Evolutionary conservation across 2,329 filamentous ascomycete genomes (phyloP), one percentile per base, ranked within the genome.

Genomic region (Emmonsiellopsis sp.): DNA sequence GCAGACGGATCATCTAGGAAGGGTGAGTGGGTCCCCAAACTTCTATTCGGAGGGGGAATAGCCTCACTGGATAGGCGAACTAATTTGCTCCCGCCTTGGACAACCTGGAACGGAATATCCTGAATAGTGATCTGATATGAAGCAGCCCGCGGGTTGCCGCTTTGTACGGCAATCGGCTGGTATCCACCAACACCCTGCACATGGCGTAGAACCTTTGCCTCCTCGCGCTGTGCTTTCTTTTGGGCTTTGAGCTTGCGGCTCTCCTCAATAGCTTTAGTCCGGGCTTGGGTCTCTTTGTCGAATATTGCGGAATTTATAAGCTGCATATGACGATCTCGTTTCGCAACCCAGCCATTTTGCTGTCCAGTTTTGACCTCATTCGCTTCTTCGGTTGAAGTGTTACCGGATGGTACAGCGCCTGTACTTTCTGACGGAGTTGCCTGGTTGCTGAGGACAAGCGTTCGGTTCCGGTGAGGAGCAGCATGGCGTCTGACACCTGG

Each of bases 231-330:
- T 26, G 75, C 67, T 63, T 80, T 85, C 67, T 89, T 85, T 44
- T 67, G 64, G 20, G 63, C 62, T 53, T 67, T 72, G 5, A 65
- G 55, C 53, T 65, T 71, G 38, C 80, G 76, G 1, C 83, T 87
- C 62, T 87, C 80, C 59, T 89, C 85, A 43, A 91, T 86, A 9
- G 85, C 86, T 63, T 82, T 85, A 8, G 80, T 74, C 44, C 87
- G 81, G 32, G 80, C 79, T 64, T 87, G 81, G 9, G 79, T 77
- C 56, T 89, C 84, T 66, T 88, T 85, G 58, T 90, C 84, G 66
- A 86, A 93, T 1, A 92, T 80, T 13, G 82, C 81, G 16, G 85
- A 81, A 65, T 92, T 94, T 70, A 94, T 93, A 41, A 94, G 74
- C 67, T 94, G 88, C 65, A 87, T 80, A 65, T 91, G 87, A 49